phyloP scores from a whole-genome alignment of 2,329 filamentous ascomycete species.

The Colletotrichum tropicicola region DNA sequence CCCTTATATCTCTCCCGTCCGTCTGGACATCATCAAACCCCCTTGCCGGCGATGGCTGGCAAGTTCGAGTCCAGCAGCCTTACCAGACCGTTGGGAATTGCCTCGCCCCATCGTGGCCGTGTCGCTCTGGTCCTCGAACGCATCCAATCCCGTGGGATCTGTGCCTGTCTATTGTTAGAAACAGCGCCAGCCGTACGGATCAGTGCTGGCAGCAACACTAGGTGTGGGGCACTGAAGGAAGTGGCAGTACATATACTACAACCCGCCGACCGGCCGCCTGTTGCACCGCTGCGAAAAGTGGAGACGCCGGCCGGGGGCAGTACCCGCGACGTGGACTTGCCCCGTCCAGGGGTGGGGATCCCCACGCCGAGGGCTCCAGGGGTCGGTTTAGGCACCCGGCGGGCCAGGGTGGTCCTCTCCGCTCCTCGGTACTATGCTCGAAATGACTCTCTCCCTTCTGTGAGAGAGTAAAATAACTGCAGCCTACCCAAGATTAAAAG shows the following conservation, averaged over 20 bases:
- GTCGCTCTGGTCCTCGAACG: background rate
- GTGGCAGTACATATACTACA: constrained; percentile 18
- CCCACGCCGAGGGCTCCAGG: no score
- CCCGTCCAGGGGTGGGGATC: background rate
- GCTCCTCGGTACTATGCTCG: background rate
- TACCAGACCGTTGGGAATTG: background rate
- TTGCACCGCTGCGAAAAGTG: background rate
- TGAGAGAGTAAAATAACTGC: no score
- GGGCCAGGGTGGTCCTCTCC: background rate
- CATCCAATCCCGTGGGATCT: background rate
- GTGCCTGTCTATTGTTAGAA: constrained; percentile 6
- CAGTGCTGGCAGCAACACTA: background rate
- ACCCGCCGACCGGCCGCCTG: background rate
- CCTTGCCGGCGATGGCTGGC: background rate
- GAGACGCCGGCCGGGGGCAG: background rate
- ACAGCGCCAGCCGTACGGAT: background rate
- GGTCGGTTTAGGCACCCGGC: background rate
- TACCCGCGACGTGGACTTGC: background rate
- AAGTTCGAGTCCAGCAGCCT: no score
- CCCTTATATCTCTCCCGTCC: background rate
- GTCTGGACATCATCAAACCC: background rate
- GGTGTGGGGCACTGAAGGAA: constrained; percentile 5
- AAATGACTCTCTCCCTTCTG: no score
- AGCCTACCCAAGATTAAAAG: no score
- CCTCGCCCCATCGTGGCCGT: constrained; percentile 1